A percentile compares a stretch with the other conserved stretches of the same genome.
Evolutionary conservation across 2,329 filamentous ascomycete species (phyloP).

Genomic region (Alternaria dauci): DNA sequence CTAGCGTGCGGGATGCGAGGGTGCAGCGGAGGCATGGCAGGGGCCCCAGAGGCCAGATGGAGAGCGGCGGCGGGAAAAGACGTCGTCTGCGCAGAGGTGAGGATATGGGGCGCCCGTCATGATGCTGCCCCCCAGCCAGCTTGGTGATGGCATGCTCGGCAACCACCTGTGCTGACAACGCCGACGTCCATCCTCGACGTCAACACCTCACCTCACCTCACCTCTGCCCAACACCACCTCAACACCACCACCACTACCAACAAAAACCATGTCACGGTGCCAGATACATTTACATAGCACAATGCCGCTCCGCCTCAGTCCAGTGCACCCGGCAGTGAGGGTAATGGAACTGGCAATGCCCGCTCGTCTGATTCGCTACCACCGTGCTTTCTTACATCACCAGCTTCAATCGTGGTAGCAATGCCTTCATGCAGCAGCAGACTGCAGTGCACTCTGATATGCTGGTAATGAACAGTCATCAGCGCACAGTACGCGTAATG

Average conservation of each 20-base stretch:
- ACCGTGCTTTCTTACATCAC: not conserved
- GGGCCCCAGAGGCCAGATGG: constrained; percentile 44
- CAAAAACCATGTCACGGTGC: not conserved
- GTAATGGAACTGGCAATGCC: not conserved
- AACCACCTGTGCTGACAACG: constrained; percentile 4
- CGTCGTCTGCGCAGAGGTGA: constrained; percentile 28
- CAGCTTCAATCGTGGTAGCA: not conserved
- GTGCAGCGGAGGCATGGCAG: constrained; percentile 37
- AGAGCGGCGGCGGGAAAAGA: constrained; percentile 17
- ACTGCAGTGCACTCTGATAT: too few species aligned
- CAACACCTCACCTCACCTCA: not conserved
- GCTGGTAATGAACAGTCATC: not conserved
- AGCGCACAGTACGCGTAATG: not conserved
- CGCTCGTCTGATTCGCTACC: not conserved
- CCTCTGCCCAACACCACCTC: not conserved
- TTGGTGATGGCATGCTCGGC: constrained; percentile 35
- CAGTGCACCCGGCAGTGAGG: too few species aligned
- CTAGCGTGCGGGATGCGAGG: constrained; percentile 23
- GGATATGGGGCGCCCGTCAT: constrained; percentile 27
- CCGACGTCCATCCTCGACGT: not conserved
- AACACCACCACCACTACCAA: not conserved
- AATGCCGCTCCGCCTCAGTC: not conserved
- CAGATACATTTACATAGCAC: not conserved
- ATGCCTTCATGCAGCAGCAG: not conserved
- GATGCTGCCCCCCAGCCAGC: not conserved